Conservation (phyloP, 305 asterid genomes). For the Solanum chacoense region DNA sequence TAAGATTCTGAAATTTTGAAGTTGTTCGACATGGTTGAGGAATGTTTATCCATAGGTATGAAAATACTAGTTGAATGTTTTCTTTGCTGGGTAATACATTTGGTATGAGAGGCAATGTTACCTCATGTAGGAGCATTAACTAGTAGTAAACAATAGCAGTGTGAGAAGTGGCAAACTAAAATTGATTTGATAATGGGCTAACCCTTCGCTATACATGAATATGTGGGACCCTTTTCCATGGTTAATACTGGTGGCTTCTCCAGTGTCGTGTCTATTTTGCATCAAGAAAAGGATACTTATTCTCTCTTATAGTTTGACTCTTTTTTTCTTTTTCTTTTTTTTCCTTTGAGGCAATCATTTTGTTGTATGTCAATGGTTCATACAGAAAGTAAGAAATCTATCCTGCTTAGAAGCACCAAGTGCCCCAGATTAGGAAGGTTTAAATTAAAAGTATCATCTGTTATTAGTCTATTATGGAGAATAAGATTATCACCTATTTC, state of each 20-base stretch:
- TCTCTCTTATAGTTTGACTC: not conserved
- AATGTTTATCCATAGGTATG: not conserved
- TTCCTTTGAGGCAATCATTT: not conserved
- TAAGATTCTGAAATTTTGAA: not conserved
- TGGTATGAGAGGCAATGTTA: not conserved
- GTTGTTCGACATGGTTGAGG: not conserved
- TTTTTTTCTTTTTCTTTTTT: not conserved
- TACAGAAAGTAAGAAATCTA: not conserved
- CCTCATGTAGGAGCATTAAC: not conserved
- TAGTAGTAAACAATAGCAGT: not conserved
- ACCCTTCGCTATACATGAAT: not conserved
- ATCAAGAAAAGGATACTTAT: not conserved
- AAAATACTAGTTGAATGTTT: not conserved
- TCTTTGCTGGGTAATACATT: not conserved
- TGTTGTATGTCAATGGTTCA: not conserved
- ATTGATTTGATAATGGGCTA: not conserved
- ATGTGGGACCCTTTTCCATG: not conserved
- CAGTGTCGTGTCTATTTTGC: not conserved
- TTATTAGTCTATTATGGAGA: not conserved
- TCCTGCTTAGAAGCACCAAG: not conserved
- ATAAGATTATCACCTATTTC: not conserved
- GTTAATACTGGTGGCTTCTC: not conserved
- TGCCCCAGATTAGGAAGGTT: not conserved
- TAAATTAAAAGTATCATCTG: not conserved
- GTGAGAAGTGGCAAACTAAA: not conserved